Evolutionary conservation across 495 filamentous ascomycete genomes (phyloP).

Genomic region (Hypoxylon cercidicola): DNA sequence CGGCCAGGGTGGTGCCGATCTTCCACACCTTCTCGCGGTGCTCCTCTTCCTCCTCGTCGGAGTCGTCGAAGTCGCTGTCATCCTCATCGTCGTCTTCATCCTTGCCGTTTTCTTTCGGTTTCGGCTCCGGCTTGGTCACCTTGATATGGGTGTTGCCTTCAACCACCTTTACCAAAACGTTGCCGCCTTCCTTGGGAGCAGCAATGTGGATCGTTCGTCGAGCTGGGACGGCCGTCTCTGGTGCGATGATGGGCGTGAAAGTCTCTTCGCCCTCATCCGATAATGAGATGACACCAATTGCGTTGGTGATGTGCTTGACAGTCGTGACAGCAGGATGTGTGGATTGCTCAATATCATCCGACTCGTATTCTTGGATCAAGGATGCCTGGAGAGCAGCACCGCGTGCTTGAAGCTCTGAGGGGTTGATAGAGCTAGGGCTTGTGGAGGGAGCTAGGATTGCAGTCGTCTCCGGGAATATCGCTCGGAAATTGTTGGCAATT

Average conservation of each 20-base stretch:
- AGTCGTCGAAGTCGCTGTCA: slow-evolving; percentile 71
- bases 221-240: slow-evolving; percentile 90
- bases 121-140: slow-evolving; percentile 83
- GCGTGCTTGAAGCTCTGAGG: slow-evolving; percentile 85
- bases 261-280: slow-evolving; percentile 66
- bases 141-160: slow-evolving; percentile 91
- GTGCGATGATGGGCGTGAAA: slow-evolving; percentile 80
- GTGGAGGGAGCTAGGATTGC: slow-evolving; percentile 85
- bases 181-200: slow-evolving; percentile 79
- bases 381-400: slow-evolving; percentile 96
- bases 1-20: slow-evolving; percentile 82
- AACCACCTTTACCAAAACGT: slow-evolving; percentile 85
- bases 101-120: slow-evolving; percentile 72
- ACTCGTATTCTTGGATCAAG: slow-evolving; percentile 89
- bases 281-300: slow-evolving; percentile 87
- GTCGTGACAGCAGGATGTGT: slow-evolving; percentile 95
- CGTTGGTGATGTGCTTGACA: slow-evolving; percentile 85
- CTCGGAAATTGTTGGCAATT: slow-evolving; percentile 78
- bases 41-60: slow-evolving; percentile 90
- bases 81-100: slow-evolving; percentile 66
- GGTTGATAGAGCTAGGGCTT: slow-evolving; percentile 81
- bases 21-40: slow-evolving; percentile 92
- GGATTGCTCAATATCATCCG: slow-evolving; percentile 92
- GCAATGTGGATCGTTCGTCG: slow-evolving; percentile 81
- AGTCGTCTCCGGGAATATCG: slow-evolving; percentile 84